Percentiles rank a stretch among this genome's conserved stretches.
Conservation (phyloP, 2,329 filamentous ascomycete genomes). For the Nemania abortiva region DNA sequence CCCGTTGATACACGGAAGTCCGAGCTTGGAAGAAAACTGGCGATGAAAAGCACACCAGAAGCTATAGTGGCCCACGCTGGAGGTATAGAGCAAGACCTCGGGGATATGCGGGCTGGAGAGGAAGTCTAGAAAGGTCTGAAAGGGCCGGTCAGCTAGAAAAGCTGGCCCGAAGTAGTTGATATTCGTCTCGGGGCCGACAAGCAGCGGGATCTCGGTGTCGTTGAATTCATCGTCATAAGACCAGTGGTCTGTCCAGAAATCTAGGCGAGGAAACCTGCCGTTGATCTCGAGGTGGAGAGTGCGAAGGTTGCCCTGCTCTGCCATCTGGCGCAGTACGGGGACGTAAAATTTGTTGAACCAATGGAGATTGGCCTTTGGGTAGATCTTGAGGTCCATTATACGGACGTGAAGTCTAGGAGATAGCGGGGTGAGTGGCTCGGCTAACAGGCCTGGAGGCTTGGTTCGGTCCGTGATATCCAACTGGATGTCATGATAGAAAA, state of each 20-base stretch:
- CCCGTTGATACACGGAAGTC: conserved; percentile 42
- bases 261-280: conserved; percentile 42
- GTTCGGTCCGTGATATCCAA: conserved; percentile 41
- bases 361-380: conserved; percentile 40
- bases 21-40: conserved; percentile 29
- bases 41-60: conserved; percentile 50
- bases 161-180: conserved; percentile 40
- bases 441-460: conserved; percentile 40
- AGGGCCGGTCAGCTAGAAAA: conserved; percentile 44
- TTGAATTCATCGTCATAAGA: conserved; percentile 30
- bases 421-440: conserved; percentile 36
- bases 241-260: conserved; percentile 45
- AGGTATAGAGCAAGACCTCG: conserved; percentile 31
- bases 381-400: conserved; percentile 44
- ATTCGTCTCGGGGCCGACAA: conserved; percentile 28
- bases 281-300: conserved; percentile 43
- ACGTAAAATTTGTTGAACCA: conserved; percentile 42
- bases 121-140: conserved; percentile 49
- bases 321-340: conserved; percentile 44
- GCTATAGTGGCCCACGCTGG: conserved; percentile 40
- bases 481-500: conserved; percentile 47
- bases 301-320: conserved; percentile 41
- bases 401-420: conserved; percentile 46
- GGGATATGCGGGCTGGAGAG: conserved; percentile 27
- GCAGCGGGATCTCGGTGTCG: conserved; percentile 36